phyloP scores from a whole-genome alignment of 2,329 filamentous ascomycete species.

The Phyllosticta ampelicida region DNA sequence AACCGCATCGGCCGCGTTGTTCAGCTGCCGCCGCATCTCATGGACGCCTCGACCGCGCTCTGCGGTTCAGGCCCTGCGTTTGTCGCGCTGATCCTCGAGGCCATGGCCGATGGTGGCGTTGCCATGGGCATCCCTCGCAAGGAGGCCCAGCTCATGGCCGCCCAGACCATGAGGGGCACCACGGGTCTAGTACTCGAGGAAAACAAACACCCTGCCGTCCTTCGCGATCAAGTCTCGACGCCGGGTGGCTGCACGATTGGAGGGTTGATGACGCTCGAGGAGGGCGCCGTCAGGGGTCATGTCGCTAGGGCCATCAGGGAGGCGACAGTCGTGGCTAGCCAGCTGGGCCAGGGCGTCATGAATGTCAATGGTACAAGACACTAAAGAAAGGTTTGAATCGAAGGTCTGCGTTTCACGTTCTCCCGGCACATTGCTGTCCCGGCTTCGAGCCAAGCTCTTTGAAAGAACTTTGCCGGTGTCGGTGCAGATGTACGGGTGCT shows the following conservation, averaged over 20 bases:
- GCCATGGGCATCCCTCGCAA: constrained; percentile 65
- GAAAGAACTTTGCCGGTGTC: too few relatives aligned
- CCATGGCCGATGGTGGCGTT: constrained; percentile 64
- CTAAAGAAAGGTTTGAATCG: constrained; percentile 15
- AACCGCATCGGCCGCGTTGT: constrained; percentile 60
- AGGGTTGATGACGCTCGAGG: constrained; percentile 62
- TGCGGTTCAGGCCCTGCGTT: constrained; percentile 68
- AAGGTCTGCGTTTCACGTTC: too few relatives aligned
- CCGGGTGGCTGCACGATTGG: constrained; percentile 70
- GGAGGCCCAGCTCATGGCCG: constrained; percentile 66
- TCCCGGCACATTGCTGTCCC: too few relatives aligned
- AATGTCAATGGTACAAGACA: constrained; percentile 34
- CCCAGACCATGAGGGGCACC: constrained; percentile 66
- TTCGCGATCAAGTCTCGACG: constrained; percentile 67
- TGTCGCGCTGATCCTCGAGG: constrained; percentile 64
- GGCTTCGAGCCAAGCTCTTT: too few relatives aligned
- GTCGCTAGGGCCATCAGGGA: constrained; percentile 60
- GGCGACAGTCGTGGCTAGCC: constrained; percentile 57
- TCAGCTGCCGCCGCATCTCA: constrained; percentile 53
- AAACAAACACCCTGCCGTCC: constrained; percentile 63
- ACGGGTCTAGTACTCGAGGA: constrained; percentile 54
- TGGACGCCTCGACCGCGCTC: constrained; percentile 65
- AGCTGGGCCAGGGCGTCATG: constrained; percentile 48
- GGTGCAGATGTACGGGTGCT: too few relatives aligned
- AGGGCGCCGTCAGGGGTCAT: constrained; percentile 56